Evolutionary conservation across 345 rosid species (phyloP).

Genomic region (Eucalyptus lansdowneana): DNA sequence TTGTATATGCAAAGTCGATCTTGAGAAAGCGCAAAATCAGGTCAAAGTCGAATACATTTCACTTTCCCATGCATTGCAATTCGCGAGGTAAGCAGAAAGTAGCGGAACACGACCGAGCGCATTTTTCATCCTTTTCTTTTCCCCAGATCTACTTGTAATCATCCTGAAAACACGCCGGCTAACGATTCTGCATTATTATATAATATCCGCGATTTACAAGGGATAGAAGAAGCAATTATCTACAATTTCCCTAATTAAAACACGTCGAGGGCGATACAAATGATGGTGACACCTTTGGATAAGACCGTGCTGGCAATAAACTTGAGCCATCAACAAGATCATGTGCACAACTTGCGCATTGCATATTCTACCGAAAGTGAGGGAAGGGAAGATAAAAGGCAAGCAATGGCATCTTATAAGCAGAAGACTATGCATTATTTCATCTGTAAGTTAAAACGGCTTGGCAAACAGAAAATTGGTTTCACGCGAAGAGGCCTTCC

Average conservation of each 20-base stretch:
- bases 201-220: neutral
- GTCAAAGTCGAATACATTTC: neutral
- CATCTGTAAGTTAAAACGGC: neutral
- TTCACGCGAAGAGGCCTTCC: neutral
- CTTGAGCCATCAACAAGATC: neutral
- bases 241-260: neutral
- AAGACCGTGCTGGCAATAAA: neutral
- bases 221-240: neutral
- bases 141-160: neutral
- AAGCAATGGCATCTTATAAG: neutral
- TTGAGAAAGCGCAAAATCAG: neutral
- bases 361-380: neutral
- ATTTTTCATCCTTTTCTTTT: neutral
- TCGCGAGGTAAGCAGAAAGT: neutral
- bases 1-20: neutral
- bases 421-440: neutral
- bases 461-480: neutral
- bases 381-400: neutral
- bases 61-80: neutral
- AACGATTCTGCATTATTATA: neutral
- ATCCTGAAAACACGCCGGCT: neutral
- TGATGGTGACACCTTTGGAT: neutral
- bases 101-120: neutral
- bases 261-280: neutral
- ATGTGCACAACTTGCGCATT: neutral